phyloP scores from a whole-genome alignment of 257 asterid genomes.

The Salvia hispanica region DNA sequence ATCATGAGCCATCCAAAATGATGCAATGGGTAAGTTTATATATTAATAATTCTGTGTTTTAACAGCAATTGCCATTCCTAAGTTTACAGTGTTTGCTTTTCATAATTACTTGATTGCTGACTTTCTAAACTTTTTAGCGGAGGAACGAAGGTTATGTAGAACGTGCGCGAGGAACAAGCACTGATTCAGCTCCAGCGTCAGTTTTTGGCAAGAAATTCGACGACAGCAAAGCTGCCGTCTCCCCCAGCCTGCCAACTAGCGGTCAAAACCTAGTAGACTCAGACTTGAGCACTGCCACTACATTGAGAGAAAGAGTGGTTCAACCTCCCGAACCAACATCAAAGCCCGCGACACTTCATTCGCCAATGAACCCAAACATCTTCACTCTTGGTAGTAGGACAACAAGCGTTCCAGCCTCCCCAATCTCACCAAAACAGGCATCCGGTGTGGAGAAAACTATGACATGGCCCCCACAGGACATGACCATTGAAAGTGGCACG shows the following conservation, averaged over 20 bases:
- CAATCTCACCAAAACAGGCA: conserved; percentile 48
- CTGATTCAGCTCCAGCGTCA: conserved; percentile 51
- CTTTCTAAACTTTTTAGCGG: conserved; percentile 41
- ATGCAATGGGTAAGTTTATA: conserved; percentile 59
- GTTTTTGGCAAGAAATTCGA: conserved; percentile 55
- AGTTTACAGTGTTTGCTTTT: background rate
- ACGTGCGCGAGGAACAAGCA: conserved; percentile 48
- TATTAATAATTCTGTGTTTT: too few relatives aligned
- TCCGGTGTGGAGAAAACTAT: conserved; percentile 44
- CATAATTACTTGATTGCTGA: conserved; percentile 6
- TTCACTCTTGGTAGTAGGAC: conserved; percentile 41
- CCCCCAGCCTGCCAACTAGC: conserved; percentile 50
- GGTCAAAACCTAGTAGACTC: conserved; percentile 67
- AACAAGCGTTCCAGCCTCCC: conserved; percentile 41
- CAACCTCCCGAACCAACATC: conserved; percentile 46
- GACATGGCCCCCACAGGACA: conserved; percentile 52
- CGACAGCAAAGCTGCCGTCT: conserved; percentile 45
- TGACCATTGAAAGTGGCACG: conserved; percentile 67
- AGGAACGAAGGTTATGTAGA: conserved; percentile 65
- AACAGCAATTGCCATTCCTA: too few relatives aligned
- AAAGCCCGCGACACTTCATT: conserved; percentile 42
- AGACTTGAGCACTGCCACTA: conserved; percentile 52
- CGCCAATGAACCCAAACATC: conserved; percentile 40
- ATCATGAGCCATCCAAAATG: conserved; percentile 63
- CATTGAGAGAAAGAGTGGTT: conserved; percentile 48